phyloP scores from a whole-genome alignment of 1,284 basidiomycete species.

The Pseudozyma sp. region DNA sequence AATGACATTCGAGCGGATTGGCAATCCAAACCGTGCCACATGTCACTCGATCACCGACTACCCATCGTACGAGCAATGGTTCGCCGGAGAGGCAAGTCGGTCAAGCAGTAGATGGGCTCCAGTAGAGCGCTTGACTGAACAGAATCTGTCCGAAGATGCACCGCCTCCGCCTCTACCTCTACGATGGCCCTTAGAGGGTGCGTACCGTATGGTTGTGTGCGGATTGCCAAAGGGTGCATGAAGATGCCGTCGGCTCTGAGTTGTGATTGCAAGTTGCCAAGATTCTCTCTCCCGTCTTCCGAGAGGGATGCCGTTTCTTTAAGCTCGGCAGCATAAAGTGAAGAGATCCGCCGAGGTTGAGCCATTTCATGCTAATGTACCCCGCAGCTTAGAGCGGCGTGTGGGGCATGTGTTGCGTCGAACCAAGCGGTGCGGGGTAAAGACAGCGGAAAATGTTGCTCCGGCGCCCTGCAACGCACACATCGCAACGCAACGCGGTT shows the following conservation, averaged over 20 bases:
- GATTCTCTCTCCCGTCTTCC: neutral
- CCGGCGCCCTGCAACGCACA: too few relatives aligned
- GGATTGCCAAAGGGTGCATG: conserved; percentile 5
- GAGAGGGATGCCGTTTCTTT: neutral
- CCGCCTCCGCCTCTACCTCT: conserved; percentile 20
- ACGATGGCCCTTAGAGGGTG: neutral
- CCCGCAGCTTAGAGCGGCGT: too few relatives aligned
- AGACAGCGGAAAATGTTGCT: too few relatives aligned
- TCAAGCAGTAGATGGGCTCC: neutral
- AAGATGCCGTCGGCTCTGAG: conserved; percentile 8
- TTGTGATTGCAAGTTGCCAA: neutral
- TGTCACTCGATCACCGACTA: too few relatives aligned
- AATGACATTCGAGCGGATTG: too few relatives aligned
- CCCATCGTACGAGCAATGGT: neutral
- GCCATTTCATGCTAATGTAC: too few relatives aligned
- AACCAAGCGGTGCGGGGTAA: too few relatives aligned
- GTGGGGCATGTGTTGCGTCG: too few relatives aligned
- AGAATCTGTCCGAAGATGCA: conserved; percentile 20
- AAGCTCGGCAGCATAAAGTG: too few relatives aligned
- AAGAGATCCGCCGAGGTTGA: too few relatives aligned
- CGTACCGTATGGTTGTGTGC: neutral
- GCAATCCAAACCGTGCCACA: too few relatives aligned
- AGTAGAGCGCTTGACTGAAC: neutral
- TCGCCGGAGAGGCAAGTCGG: neutral
- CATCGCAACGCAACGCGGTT: too few relatives aligned